Percentiles rank a stretch among this genome's conserved stretches.
Conservation (phyloP, 164 flowering plant species). For the Macadamia tetraphylla region DNA sequence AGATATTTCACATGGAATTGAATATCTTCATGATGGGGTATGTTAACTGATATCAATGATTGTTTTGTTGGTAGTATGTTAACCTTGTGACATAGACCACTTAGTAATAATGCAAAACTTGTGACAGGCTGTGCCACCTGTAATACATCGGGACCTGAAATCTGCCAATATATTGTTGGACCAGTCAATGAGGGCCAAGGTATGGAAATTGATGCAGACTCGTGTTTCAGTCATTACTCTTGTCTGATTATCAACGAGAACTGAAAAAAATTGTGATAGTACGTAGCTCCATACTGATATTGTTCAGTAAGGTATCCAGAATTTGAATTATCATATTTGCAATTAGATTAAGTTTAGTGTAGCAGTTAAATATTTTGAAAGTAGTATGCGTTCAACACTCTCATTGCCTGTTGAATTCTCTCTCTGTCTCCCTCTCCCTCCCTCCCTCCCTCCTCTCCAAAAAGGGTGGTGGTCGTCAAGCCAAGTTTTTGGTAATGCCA, state of each 20-base stretch:
- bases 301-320: not conserved
- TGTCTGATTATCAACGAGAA: not conserved
- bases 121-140: slow-evolving; percentile 93
- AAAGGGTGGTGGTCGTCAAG: too few species aligned
- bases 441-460: too few species aligned
- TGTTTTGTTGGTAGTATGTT: not conserved
- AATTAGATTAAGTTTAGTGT: too few species aligned
- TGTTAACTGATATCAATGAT: not conserved
- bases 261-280: not conserved
- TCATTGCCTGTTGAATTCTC: too few species aligned
- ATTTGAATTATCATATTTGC: not conserved
- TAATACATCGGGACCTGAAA: slow-evolving; percentile 93
- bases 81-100: not conserved
- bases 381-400: too few species aligned
- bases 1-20: slow-evolving; percentile 93
- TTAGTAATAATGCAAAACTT: slow-evolving; percentile 10
- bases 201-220: slow-evolving; percentile 19
- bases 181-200: slow-evolving; percentile 85
- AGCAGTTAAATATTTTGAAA: too few species aligned
- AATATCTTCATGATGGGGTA: slow-evolving; percentile 99
- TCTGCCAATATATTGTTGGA: slow-evolving; percentile 89
- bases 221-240: not conserved
- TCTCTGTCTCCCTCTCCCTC: too few species aligned
- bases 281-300: not conserved
- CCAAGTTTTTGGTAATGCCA: too few species aligned